Conservation (phyloP, 2,329 filamentous ascomycete species). For the Pseudocercospora cruenta region DNA sequence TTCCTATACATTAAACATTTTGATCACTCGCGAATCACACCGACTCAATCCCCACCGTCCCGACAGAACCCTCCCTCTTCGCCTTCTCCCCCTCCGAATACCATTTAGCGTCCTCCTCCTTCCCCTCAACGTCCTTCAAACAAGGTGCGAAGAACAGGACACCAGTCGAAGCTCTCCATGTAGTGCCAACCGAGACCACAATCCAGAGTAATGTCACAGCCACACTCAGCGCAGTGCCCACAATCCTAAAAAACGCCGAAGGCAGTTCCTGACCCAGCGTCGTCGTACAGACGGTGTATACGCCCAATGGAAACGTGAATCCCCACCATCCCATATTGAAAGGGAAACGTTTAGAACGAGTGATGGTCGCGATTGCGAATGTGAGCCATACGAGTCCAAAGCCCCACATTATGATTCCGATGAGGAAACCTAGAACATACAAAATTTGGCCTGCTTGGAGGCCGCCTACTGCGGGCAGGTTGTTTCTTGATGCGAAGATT, state of each 20-base stretch:
- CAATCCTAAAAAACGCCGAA: constrained; percentile 58
- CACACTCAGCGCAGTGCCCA: constrained; percentile 60
- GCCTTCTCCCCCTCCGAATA: not conserved
- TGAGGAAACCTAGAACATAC: constrained; percentile 61
- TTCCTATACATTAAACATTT: too few species aligned
- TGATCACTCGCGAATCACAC: too few species aligned
- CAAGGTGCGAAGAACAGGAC: constrained; percentile 60
- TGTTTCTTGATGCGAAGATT: constrained; percentile 43
- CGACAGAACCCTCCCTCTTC: too few species aligned
- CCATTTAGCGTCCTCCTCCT: not conserved
- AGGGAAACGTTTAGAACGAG: constrained; percentile 51
- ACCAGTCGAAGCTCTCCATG: constrained; percentile 53
- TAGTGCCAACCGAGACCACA: constrained; percentile 55
- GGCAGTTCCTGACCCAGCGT: constrained; percentile 57
- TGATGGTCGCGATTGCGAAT: constrained; percentile 57
- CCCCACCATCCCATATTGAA: constrained; percentile 69
- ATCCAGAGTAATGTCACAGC: constrained; percentile 60
- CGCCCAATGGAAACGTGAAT: constrained; percentile 62
- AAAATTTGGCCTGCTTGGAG: constrained; percentile 56
- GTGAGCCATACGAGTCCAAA: constrained; percentile 60
- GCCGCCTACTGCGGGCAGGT: constrained; percentile 17
- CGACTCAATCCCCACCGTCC: too few species aligned
- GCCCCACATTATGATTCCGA: constrained; percentile 60
- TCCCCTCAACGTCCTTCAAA: constrained; percentile 1
- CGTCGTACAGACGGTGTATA: constrained; percentile 56